A percentile compares a stretch with the other conserved stretches of the same genome.
phyloP scores from a whole-genome alignment of 1,284 basidiomycete species.

The Sparassis latifolia region DNA sequence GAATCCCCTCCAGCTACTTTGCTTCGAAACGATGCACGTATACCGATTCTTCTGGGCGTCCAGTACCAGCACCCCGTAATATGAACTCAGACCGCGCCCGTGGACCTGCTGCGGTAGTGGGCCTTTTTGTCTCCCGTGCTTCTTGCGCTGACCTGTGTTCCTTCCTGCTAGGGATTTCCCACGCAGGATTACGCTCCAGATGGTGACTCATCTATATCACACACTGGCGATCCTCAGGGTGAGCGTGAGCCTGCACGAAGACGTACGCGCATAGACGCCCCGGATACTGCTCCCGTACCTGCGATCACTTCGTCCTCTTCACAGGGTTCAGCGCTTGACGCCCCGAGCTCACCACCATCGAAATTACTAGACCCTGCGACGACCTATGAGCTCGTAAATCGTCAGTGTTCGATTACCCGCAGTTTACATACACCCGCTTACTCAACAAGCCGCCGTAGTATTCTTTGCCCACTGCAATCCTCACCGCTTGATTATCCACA shows the following conservation, averaged over 20 bases:
- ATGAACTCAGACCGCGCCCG: constrained; percentile 10
- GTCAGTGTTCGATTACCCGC: constrained; percentile 35
- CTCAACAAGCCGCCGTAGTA: constrained; percentile 35
- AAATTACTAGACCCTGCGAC: constrained; percentile 48
- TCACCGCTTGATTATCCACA: constrained; percentile 65
- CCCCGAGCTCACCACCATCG: constrained; percentile 3
- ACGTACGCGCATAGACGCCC: neutral
- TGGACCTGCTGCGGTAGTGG: constrained; percentile 10
- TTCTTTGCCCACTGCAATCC: constrained; percentile 80
- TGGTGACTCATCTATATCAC: neutral
- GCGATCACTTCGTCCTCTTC: neutral
- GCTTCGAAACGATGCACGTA: constrained; percentile 76
- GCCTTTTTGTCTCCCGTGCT: too few relatives aligned
- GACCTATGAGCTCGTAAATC: constrained; percentile 67
- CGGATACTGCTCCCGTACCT: neutral
- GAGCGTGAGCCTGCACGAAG: neutral
- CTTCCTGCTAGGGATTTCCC: constrained; percentile 1
- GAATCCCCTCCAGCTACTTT: constrained; percentile 47
- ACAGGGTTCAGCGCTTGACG: neutral
- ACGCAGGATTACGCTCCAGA: neutral
- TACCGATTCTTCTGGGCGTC: constrained; percentile 70
- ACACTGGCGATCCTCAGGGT: neutral
- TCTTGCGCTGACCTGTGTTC: neutral
- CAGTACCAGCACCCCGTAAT: constrained; percentile 60
- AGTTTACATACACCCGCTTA: constrained; percentile 3